phyloP scores from a whole-genome alignment of 2,329 filamentous ascomycete species.

The Venturia nashicola region DNA sequence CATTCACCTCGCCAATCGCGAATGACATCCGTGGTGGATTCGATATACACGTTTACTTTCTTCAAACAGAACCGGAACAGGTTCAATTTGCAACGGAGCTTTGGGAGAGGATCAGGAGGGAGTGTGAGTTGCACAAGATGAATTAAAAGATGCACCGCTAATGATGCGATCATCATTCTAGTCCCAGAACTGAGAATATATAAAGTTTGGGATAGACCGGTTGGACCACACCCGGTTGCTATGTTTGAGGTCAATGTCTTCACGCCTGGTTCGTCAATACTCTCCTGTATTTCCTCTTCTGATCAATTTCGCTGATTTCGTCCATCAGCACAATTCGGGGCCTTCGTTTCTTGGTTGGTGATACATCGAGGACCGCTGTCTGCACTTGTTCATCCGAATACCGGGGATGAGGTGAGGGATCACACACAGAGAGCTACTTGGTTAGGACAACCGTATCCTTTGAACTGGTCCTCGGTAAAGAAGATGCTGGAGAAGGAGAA shows the following conservation, averaged over 20 bases:
- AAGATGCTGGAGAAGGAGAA: not conserved
- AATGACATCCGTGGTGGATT: slow-evolving; percentile 61
- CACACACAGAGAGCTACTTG: slow-evolving; percentile 60
- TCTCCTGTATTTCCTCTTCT: not conserved
- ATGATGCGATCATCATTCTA: slow-evolving; percentile 20
- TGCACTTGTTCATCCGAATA: slow-evolving; percentile 74
- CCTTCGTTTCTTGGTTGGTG: slow-evolving; percentile 75
- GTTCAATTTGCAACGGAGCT: slow-evolving; percentile 56
- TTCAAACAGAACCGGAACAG: slow-evolving; percentile 49
- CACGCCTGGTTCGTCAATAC: slow-evolving; percentile 40
- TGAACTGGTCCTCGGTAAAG: slow-evolving; percentile 31
- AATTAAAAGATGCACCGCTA: not conserved
- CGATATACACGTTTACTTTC: slow-evolving; percentile 79
- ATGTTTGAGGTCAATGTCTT: slow-evolving; percentile 94
- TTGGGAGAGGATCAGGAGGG: slow-evolving; percentile 65
- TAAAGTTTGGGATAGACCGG: slow-evolving; percentile 58
- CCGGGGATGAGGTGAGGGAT: slow-evolving; percentile 47
- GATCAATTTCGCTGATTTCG: not conserved
- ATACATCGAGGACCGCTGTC: slow-evolving; percentile 72
- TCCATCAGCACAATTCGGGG: slow-evolving; percentile 62
- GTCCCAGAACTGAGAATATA: slow-evolving; percentile 82
- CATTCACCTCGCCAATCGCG: slow-evolving; percentile 56
- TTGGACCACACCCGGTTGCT: slow-evolving; percentile 70
- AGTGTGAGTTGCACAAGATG: slow-evolving; percentile 42
- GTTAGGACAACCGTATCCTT: slow-evolving; percentile 55